phyloP scores from a whole-genome alignment of 805 yeast species.

The Kodamaea hsintzibuensis region DNA sequence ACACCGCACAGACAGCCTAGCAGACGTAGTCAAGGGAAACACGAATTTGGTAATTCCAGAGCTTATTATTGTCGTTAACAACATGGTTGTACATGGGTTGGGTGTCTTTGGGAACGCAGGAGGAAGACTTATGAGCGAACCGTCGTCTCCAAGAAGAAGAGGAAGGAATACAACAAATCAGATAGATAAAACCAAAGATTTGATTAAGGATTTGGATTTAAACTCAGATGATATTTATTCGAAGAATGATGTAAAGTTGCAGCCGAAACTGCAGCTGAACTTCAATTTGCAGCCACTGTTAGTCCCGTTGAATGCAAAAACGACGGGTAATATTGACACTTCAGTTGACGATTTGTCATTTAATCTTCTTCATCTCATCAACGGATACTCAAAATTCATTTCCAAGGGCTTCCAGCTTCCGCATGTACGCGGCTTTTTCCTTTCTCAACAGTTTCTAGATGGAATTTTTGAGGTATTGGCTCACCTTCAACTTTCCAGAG shows the following conservation, averaged over 20 bases:
- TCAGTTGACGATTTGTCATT: conserved; percentile 18
- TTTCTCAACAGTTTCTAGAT: conserved; percentile 36
- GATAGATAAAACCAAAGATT: neutral
- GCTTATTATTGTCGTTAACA: conserved; percentile 5
- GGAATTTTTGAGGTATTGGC: conserved; percentile 41
- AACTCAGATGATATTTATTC: neutral
- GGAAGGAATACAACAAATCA: neutral
- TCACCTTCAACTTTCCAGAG: conserved; percentile 27
- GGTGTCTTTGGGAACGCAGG: neutral
- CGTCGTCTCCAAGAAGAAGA: neutral
- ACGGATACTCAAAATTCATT: conserved; percentile 32
- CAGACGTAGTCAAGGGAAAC: neutral
- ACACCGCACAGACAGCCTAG: neutral
- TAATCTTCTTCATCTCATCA: conserved; percentile 38
- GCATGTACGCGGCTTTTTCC: conserved; percentile 25
- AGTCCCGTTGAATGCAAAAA: neutral
- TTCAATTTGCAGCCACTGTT: neutral
- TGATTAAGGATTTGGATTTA: conserved; percentile 3
- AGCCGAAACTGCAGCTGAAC: neutral
- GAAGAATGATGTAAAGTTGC: conserved; percentile 1
- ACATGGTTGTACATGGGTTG: conserved; percentile 6
- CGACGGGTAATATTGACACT: neutral
- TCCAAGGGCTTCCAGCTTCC: conserved; percentile 28
- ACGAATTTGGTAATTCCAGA: conserved; percentile 8
- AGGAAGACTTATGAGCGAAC: conserved; percentile 4